Base-by-base conservation (phyloP, 805 yeast species). In the Scheffersomyces spartinae region DNA sequence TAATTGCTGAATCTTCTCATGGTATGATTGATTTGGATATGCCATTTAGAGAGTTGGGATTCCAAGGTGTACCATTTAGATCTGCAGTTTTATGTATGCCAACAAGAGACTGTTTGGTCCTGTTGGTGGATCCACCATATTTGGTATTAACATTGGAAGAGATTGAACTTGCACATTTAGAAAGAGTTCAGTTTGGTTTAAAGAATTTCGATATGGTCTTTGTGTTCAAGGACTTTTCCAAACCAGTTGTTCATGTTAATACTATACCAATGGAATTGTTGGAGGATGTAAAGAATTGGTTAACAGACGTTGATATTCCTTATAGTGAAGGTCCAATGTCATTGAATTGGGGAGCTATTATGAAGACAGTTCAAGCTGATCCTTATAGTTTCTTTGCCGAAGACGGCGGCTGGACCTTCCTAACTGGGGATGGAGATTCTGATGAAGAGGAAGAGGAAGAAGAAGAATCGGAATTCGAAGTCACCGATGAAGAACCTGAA, bases 201-300 rank as follows among this genome's bases (percentile, higher is more conserved):
- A 85, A 85, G 60, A 91, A 91, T 56, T 91, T 91, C 42, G 98
- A 91, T 61, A 55, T 91, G 51, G 98, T 91, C n/a, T 85, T 91
- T 52, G 86, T 91, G 2, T 88, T 80, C 58, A 88, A 86, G 52
- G 97, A 91, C 52, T 86, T 85, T 51, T 61, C 66, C 34, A 74
- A 68, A 43, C 83, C 96, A 1, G 95, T 84, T 7, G 82, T 82
- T 12, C 96, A 88, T 50, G 74, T 91, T 36, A 88, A 88, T 51
- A 85, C 97, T 3, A 84, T 91, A 32, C 96, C 97, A 18, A 83
- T 85, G 71, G 93, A 81, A 43, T 67, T 80, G 27, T 59, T 91
- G 29, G 98, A 91, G 47, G 88, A 81, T 47, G 81, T 91, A 34
- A 91, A 88, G 52, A 84, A 83, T 26, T 91, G 98, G 98, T 63